Conservation (phyloP, 1,284 basidiomycete genomes). For the Ceratobasidium sp. region DNA sequence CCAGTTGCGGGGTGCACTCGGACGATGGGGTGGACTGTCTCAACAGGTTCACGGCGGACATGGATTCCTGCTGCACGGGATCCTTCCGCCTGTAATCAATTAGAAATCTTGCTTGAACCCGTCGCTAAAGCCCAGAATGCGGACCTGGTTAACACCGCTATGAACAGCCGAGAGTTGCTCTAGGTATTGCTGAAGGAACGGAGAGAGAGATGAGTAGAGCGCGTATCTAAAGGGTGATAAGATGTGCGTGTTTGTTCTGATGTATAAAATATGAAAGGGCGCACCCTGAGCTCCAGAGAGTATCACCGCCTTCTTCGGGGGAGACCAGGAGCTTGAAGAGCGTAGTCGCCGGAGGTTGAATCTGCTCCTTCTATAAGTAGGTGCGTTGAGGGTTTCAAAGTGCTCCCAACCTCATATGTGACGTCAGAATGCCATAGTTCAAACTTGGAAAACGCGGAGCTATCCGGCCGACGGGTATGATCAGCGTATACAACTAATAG, state of each 20-base stretch:
- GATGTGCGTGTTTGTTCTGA: neutral
- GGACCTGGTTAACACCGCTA: constrained; percentile 62
- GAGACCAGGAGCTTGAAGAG: constrained; percentile 74
- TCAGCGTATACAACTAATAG: constrained; percentile 57
- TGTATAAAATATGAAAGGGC: neutral
- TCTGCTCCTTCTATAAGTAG: constrained; percentile 59
- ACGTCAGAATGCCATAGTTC: constrained; percentile 89
- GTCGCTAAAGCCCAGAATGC: too few species aligned
- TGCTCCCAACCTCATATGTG: constrained; percentile 67
- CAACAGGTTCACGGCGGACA: constrained; percentile 73
- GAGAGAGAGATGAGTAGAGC: constrained; percentile 73
- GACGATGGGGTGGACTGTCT: constrained; percentile 64
- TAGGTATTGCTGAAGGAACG: constrained; percentile 72
- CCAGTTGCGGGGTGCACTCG: constrained; percentile 54
- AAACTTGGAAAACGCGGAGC: constrained; percentile 73
- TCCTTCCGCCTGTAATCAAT: constrained; percentile 68
- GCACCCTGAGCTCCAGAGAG: constrained; percentile 50
- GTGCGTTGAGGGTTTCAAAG: neutral
- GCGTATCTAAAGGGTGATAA: constrained; percentile 46
- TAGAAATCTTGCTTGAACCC: neutral
- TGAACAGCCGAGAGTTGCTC: constrained; percentile 73
- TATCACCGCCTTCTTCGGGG: constrained; percentile 44
- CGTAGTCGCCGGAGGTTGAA: constrained; percentile 76
- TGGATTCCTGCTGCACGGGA: constrained; percentile 70
- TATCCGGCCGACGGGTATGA: constrained; percentile 74